A percentile compares a stretch with the other conserved stretches of the same genome.
phyloP scores from a whole-genome alignment of 2,329 filamentous ascomycete genomes.

The Penicillium sp. region DNA sequence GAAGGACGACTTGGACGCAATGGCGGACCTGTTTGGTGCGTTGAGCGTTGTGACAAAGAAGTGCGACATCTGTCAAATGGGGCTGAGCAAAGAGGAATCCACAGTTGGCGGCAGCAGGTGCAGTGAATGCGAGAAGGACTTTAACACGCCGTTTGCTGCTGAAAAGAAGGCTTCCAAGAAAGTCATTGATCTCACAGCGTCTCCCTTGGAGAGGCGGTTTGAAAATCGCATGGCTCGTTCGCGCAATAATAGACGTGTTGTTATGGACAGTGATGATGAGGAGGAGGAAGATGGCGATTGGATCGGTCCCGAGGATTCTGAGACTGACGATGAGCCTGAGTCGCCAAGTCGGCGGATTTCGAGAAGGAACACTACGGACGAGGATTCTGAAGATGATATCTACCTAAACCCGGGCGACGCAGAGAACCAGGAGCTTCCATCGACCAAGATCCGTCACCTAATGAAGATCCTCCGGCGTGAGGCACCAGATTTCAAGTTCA shows the following conservation, averaged over 20 bases:
- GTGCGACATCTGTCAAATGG: constrained; percentile 81
- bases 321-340: constrained; percentile 46
- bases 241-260: constrained; percentile 48
- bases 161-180: constrained; percentile 50
- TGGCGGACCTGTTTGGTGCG: constrained; percentile 85
- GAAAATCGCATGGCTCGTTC: constrained; percentile 32
- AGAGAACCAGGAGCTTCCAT: constrained; percentile 58
- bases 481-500: constrained; percentile 85
- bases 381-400: constrained; percentile 48
- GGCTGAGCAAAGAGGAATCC: constrained; percentile 64
- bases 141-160: constrained; percentile 62
- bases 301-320: constrained; percentile 73
- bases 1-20: constrained; percentile 73
- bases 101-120: constrained; percentile 65
- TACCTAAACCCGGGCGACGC: constrained; percentile 46
- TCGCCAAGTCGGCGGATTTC: constrained; percentile 31
- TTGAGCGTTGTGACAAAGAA: constrained; percentile 77
- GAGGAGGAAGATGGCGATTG: constrained; percentile 73
- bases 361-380: constrained; percentile 33
- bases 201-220: constrained; percentile 27
- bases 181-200: constrained; percentile 39
- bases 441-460: constrained; percentile 90
- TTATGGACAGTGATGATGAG: constrained; percentile 62
- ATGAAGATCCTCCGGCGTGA: constrained; percentile 81
- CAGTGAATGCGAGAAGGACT: constrained; percentile 73